Base-by-base conservation (phyloP, 306 rosid species). In the Malus sylvestris region DNA sequence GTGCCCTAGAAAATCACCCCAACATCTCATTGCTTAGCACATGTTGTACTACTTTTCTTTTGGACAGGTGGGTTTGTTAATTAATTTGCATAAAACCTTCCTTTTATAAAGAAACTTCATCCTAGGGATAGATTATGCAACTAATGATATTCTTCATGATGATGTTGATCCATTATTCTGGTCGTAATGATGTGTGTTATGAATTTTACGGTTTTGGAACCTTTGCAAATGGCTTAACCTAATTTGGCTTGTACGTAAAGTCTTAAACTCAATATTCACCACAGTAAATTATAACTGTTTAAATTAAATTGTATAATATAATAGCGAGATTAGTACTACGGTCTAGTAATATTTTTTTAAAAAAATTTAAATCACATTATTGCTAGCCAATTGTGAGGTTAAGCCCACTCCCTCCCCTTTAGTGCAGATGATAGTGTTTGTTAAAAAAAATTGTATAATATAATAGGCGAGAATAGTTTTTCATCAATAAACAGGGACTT, bases 1-100 rank as follows among this genome's bases (percentile, higher is more conserved):
- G 91, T 91, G 97, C 98, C 76, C 92, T 91, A 84, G 93, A 87
- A 87, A 86, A 60, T 81, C 92, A 85, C 93, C 78, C 91, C 90
- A 73, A 75, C 33, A 88, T 84, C 85, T 84, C 85, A 80, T 87
- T 91, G 97, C 91, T 80, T 67, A 72, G 84, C 97, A 88, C 93
- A 91, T 91, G 98, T 84, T 76, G 89, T 72, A 83, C 80, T 84
- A 71, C 85, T 76, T 68, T 83, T 87, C 75, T 80, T 61, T 44
- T 69, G 32, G 80, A 77, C 85, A 79, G 30, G 20, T 80, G 76
- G 61, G 61, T 75, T 76, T 82, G 74, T 85, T 82, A 78, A 78
- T 73, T 57, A 73, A 46, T 55, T 16, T 67, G 35, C 30, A 64
- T 64, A 76, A 67, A 38, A 49, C 71, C 68, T 78, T 57, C 29